Percentiles rank a stretch among this genome's conserved stretches.
Evolutionary conservation across 257 asterid genomes (phyloP).

Genomic region (Solanum lycopersicoides): DNA sequence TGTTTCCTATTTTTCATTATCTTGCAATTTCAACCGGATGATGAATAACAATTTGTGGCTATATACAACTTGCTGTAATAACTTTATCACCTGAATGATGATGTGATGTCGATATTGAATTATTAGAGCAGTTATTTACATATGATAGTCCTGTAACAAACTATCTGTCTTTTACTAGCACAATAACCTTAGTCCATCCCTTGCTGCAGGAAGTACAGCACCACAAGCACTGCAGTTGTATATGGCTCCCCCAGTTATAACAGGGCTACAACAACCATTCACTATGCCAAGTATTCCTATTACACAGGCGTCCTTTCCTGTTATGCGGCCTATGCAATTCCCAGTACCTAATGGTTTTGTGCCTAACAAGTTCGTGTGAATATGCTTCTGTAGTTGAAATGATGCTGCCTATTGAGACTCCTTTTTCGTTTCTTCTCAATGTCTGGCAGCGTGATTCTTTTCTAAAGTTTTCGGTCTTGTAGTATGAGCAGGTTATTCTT

Average conservation of each 20-base stretch:
- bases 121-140: neutral
- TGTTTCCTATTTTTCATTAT: neutral
- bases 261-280: constrained; percentile 36
- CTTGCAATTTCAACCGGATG: neutral
- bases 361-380: constrained; percentile 40
- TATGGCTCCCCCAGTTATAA: constrained; percentile 40
- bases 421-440: neutral
- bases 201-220: constrained; percentile 40
- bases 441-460: neutral
- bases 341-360: constrained; percentile 39
- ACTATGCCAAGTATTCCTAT: constrained; percentile 44
- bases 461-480: neutral
- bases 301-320: constrained; percentile 40
- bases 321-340: constrained; percentile 35
- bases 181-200: neutral
- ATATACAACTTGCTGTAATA: neutral
- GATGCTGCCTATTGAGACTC: constrained; percentile 4
- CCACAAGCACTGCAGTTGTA: constrained; percentile 52
- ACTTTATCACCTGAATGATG: neutral
- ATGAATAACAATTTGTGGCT: neutral
- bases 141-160: neutral
- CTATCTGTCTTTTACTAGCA: neutral
- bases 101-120: neutral
- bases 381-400: neutral
- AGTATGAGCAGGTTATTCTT: neutral